A percentile compares a stretch with the other conserved stretches of the same genome.
Evolutionary conservation across 805 yeast genomes (phyloP).

Genomic region (Candida jianshihensis): DNA sequence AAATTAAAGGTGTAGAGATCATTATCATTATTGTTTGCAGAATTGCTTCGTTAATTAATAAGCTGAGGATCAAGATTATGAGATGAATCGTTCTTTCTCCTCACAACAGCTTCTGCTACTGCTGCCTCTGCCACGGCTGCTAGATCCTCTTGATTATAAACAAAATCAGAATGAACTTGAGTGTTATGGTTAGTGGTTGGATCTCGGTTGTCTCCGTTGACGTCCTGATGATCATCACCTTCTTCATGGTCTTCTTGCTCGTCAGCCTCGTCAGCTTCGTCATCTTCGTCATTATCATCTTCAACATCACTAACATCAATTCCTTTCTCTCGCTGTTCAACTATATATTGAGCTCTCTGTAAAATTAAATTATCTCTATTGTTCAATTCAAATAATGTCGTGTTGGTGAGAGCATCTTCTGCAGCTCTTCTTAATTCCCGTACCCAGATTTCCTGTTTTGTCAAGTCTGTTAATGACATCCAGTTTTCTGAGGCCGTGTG

Average conservation of each 20-base stretch:
- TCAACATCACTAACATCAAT: constrained; percentile 3
- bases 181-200: not conserved
- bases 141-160: constrained; percentile 15
- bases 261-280: constrained; percentile 1
- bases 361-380: constrained; percentile 34
- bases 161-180: constrained; percentile 3
- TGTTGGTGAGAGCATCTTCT: constrained; percentile 33
- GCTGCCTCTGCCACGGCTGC: constrained; percentile 24
- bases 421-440: constrained; percentile 38
- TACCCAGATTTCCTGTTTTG: constrained; percentile 36
- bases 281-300: constrained; percentile 2
- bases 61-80: constrained; percentile 14
- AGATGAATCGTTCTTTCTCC: constrained; percentile 3
- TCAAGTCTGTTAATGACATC: constrained; percentile 28
- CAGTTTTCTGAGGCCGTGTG: constrained; percentile 40
- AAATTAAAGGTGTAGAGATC: too few species aligned
- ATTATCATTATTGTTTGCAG: too few species aligned
- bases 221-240: constrained; percentile 6
- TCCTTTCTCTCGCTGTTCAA: not conserved
- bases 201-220: not conserved
- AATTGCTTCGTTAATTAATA: constrained; percentile 1
- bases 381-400: constrained; percentile 37
- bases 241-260: constrained; percentile 1
- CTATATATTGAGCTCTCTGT: constrained; percentile 19
- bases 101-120: constrained; percentile 19